Conservation (phyloP, 2,329 filamentous ascomycete genomes). For the Periconia sp. region DNA sequence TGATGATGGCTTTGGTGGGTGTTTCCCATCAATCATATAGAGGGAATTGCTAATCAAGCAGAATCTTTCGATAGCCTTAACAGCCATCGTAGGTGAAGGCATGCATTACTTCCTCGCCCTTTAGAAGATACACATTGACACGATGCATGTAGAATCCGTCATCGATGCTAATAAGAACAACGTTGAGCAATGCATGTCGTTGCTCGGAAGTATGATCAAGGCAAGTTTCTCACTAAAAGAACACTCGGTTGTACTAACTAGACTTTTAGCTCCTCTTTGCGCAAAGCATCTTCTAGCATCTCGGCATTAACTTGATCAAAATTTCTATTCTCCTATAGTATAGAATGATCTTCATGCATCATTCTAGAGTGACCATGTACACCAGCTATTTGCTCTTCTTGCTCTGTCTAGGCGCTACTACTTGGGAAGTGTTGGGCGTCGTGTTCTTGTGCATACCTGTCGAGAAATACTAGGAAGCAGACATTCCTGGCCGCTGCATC, state of each 20-base stretch:
- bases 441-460: conserved; percentile 37
- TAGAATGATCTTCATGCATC: conserved; percentile 28
- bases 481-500: conserved; percentile 25
- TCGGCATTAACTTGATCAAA: conserved; percentile 40
- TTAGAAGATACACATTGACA: neutral
- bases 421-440: conserved; percentile 36
- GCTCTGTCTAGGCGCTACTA: conserved; percentile 20
- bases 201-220: conserved; percentile 24
- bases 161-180: conserved; percentile 5
- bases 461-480: conserved; percentile 31
- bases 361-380: conserved; percentile 6
- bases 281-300: conserved; percentile 39
- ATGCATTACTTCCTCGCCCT: conserved; percentile 1
- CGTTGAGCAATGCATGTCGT: neutral
- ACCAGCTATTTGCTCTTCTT: conserved; percentile 25
- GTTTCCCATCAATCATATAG: conserved; percentile 4
- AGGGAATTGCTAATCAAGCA: conserved; percentile 9
- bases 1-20: conserved; percentile 34
- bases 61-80: conserved; percentile 35
- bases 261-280: conserved; percentile 36
- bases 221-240: conserved; percentile 10
- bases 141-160: conserved; percentile 9
- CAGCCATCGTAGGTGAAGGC: conserved; percentile 30
- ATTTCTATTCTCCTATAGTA: conserved; percentile 41
- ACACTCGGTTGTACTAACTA: neutral